Evolutionary conservation across 306 rosid species (phyloP), one percentile per base, ranked within the genome.

Genomic region (Lathyrus oleraceus): DNA sequence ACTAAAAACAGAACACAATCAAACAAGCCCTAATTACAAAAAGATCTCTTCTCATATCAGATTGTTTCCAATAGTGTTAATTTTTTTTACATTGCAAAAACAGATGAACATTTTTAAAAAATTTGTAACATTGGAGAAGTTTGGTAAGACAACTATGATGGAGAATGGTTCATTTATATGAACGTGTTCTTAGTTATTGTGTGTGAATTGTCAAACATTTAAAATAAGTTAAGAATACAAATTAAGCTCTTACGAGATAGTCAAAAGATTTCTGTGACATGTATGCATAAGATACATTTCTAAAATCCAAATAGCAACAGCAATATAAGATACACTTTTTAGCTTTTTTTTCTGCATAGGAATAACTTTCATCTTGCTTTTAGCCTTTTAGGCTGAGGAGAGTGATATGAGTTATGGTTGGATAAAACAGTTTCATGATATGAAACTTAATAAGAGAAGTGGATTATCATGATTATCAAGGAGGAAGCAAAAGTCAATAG

Each of bases 401-500:
- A 28, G 17, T 54, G 23, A 48, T 58, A 23, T 20, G 47, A 68
- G 9, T 63, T 28, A 54, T 32, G 69, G 73, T 43, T 44, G 62
- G 7, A 70, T 65, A 73, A 79, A 74, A 69, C 43, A 54, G 57
- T 51, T 51, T 51, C 57, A 51, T 51, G 57, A 51, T 19, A 53
- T 53, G 60, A 53, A 53, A 53, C 60, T 20, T 53, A 53, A 53
- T 63, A 62, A 73, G 64, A 74, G 58, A 16, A 69, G 61, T 51
- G 57, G 61, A 73, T 73, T 68, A 63, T 79, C 76, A 74, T 79
- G 79, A 45, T 63, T 74, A 74, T 79, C 69, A 47, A 64, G 6
- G 30, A 65, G 43, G 80, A 75, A 80, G 77, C 53, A 75, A 58
- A 49, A 9, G 52, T 51, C 47, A 80, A 66, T 12, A 84, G 78